Conservation (phyloP, 2,329 filamentous ascomycete genomes). For the Cercospora citrullina region DNA sequence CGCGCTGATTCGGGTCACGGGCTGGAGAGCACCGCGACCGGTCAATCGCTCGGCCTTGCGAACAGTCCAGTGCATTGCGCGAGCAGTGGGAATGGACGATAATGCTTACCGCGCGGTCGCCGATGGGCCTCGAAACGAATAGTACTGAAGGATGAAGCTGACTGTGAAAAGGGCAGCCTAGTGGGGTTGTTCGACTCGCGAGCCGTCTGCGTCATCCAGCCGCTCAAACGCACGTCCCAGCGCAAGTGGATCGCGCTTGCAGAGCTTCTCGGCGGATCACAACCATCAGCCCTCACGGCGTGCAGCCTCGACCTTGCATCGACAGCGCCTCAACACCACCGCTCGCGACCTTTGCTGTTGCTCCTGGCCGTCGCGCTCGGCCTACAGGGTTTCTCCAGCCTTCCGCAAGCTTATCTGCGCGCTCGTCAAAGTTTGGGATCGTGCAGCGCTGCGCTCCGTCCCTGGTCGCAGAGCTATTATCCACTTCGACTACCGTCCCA, state of each 20-base stretch:
- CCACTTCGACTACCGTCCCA: slow-evolving; percentile 13
- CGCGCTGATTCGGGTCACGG: slow-evolving; percentile 8
- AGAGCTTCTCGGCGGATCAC: slow-evolving; percentile 9
- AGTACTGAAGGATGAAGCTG: slow-evolving; percentile 17
- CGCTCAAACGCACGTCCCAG: background rate
- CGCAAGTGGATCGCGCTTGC: background rate
- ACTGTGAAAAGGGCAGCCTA: slow-evolving; percentile 10
- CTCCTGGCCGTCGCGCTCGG: slow-evolving; percentile 17
- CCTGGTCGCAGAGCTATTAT: slow-evolving; percentile 25
- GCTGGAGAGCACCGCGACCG: background rate
- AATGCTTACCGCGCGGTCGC: background rate
- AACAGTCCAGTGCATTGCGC: background rate
- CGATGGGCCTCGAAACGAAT: background rate
- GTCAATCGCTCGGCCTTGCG: background rate
- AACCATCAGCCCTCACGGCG: slow-evolving; percentile 13
- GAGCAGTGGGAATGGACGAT: background rate
- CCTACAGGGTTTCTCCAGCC: slow-evolving; percentile 24
- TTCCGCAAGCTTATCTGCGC: slow-evolving; percentile 23
- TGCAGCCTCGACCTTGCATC: slow-evolving; percentile 15
- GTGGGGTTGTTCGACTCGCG: slow-evolving; percentile 2
- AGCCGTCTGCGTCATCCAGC: slow-evolving; percentile 11
- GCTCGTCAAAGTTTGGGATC: slow-evolving; percentile 24
- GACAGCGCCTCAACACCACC: slow-evolving; percentile 12
- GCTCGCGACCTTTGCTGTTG: slow-evolving; percentile 18
- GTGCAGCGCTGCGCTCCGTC: slow-evolving; percentile 26